phyloP scores from a whole-genome alignment of 2,329 filamentous ascomycete species.

The Arachnopeziza araneosa region DNA sequence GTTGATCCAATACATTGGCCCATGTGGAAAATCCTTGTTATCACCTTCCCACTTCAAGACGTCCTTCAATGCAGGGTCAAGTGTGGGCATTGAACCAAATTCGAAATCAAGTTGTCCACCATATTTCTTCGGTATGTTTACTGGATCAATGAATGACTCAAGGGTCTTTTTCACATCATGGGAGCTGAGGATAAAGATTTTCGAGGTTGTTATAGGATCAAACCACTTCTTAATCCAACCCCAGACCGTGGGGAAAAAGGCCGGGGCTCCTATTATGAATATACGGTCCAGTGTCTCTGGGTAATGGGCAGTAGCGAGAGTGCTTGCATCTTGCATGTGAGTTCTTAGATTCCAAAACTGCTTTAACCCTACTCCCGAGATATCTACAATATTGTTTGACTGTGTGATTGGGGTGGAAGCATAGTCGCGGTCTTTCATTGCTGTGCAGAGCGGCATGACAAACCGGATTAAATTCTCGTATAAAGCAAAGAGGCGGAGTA shows the following conservation, averaged over 20 bases:
- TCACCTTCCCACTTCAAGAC: conserved; percentile 48
- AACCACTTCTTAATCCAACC: conserved; percentile 96
- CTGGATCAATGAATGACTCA: conserved; percentile 71
- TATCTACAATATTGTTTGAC: conserved; percentile 92
- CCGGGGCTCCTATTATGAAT: conserved; percentile 82
- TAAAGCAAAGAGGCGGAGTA: conserved; percentile 82
- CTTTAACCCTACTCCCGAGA: conserved; percentile 78
- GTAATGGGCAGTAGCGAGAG: conserved; percentile 87
- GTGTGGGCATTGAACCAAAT: conserved; percentile 67
- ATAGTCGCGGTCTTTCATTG: conserved; percentile 64
- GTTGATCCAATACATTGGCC: conserved; percentile 54
- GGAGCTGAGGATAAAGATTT: conserved; percentile 83
- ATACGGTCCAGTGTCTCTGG: conserved; percentile 87
- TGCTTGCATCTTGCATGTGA: conserved; percentile 90
- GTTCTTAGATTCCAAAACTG: conserved; percentile 93
- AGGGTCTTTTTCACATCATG: conserved; percentile 73
- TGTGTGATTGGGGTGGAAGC: conserved; percentile 83
- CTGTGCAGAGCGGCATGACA: conserved; percentile 76
- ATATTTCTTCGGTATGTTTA: conserved; percentile 84
- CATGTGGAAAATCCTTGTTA: conserved; percentile 46
- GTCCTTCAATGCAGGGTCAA: conserved; percentile 58
- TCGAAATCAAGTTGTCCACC: conserved; percentile 80
- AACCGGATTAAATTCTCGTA: conserved; percentile 92
- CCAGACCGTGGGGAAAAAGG: conserved; percentile 91
- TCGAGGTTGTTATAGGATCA: conserved; percentile 86